These are phyloP conservation scores for Saccharomycopsis microspora DNA, from an alignment of 805 yeast species.

Conservation along the genomic window DNA sequence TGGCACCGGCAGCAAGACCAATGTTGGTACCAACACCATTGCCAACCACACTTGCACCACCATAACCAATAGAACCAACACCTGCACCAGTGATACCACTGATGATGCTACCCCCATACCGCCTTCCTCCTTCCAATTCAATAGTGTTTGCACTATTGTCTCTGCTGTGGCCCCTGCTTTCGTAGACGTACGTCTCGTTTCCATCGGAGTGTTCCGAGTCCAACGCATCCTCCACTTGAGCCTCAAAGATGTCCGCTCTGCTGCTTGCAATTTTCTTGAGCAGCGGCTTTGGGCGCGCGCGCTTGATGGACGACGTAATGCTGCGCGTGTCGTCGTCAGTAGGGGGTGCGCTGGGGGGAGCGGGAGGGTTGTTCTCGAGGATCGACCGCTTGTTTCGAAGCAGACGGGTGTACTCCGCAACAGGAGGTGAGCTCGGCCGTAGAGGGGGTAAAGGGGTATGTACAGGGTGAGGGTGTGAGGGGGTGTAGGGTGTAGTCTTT, in stretches of 20 bases:
- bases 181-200: slow-evolving; percentile 96
- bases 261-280: slow-evolving; percentile 43
- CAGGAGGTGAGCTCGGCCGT: not conserved
- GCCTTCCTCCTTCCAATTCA: slow-evolving; percentile 1
- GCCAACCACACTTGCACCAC: not conserved
- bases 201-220: slow-evolving; percentile 81
- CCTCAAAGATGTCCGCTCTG: slow-evolving; percentile 89
- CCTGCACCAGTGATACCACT: not conserved
- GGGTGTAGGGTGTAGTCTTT: not conserved
- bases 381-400: slow-evolving; percentile 15
- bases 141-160: slow-evolving; percentile 14
- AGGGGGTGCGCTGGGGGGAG: slow-evolving; percentile 1
- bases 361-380: slow-evolving; percentile 7
- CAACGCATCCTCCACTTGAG: slow-evolving; percentile 87
- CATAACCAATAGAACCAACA: not conserved
- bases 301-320: slow-evolving; percentile 11
- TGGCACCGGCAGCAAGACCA: not conserved
- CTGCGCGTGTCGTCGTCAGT: slow-evolving; percentile 13
- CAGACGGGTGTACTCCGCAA: slow-evolving; percentile 12
- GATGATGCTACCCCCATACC: not conserved
- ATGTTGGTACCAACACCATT: not conserved
- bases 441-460: not conserved
- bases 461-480: too few species aligned
- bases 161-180: slow-evolving; percentile 26
- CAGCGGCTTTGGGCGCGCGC: slow-evolving; percentile 7